phyloP scores from a whole-genome alignment of 805 yeast genomes.

The Wickerhamomyces chaumierensis region DNA sequence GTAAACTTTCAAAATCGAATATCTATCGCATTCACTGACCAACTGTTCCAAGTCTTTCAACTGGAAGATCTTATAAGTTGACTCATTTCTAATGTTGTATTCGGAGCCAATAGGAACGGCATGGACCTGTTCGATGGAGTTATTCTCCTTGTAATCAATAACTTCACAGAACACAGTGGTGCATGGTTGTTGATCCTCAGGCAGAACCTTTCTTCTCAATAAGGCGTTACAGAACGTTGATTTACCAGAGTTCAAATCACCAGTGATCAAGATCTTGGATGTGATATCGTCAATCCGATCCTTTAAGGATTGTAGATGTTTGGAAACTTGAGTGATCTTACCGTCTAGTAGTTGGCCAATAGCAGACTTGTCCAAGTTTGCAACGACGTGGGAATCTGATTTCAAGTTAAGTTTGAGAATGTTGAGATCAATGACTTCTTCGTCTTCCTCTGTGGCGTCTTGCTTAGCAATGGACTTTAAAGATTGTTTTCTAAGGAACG shows the following conservation, averaged over 20 bases:
- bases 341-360: constrained; percentile 59
- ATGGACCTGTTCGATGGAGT: constrained; percentile 80
- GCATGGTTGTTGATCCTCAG: constrained; percentile 97
- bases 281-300: constrained; percentile 85
- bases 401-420: constrained; percentile 55
- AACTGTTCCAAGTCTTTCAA: constrained; percentile 52
- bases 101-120: constrained; percentile 54
- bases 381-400: constrained; percentile 31
- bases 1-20: constrained; percentile 66
- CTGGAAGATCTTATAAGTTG: constrained; percentile 48
- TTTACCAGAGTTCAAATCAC: constrained; percentile 94
- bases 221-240: constrained; percentile 92
- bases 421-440: constrained; percentile 33
- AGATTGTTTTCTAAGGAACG: constrained; percentile 31
- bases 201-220: constrained; percentile 63
- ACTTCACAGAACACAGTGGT: constrained; percentile 95
- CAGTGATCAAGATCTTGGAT: constrained; percentile 91
- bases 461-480: constrained; percentile 11
- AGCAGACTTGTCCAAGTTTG: constrained; percentile 54
- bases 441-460: constrained; percentile 9
- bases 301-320: constrained; percentile 59
- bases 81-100: constrained; percentile 37
- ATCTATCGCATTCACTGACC: constrained; percentile 65
- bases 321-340: constrained; percentile 50
- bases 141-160: constrained; percentile 68